phyloP scores from a whole-genome alignment of 179 eudicot species.

The Spinacia oleracea region DNA sequence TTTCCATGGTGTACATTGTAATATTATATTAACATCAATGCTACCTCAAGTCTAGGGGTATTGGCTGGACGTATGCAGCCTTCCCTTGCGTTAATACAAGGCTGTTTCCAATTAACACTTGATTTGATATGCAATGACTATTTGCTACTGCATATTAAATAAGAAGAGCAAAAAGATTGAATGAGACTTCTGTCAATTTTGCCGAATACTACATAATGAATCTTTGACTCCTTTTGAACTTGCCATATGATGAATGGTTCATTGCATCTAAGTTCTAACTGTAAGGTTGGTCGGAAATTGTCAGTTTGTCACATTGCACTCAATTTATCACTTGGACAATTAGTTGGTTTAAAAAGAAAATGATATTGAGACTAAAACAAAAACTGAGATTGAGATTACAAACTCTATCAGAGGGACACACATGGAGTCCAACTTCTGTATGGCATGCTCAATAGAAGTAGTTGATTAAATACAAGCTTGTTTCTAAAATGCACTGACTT shows the following conservation, averaged over 20 bases:
- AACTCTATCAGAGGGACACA: not conserved
- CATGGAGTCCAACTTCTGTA: not conserved
- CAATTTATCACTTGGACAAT: not conserved
- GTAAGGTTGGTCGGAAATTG: not conserved
- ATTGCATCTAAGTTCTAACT: not conserved
- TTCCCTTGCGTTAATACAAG: not conserved
- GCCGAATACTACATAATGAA: not conserved
- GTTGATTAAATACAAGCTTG: not conserved
- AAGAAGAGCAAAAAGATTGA: not conserved
- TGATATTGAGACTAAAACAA: not conserved
- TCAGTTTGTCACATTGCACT: not conserved
- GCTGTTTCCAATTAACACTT: not conserved
- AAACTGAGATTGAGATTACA: not conserved
- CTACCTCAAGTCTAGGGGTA: not conserved
- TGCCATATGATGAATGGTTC: no score
- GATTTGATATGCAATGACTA: not conserved
- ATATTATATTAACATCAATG: not conserved
- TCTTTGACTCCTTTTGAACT: not conserved
- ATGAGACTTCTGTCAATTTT: not conserved
- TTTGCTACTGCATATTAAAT: not conserved
- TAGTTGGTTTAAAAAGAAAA: not conserved
- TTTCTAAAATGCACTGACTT: constrained; percentile 1
- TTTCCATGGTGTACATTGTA: not conserved
- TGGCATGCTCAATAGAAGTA: not conserved
- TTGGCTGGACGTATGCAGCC: not conserved